These are phyloP conservation scores for Candida silvicultrix DNA, from an alignment of 805 yeast species.

Conservation along the genomic window DNA sequence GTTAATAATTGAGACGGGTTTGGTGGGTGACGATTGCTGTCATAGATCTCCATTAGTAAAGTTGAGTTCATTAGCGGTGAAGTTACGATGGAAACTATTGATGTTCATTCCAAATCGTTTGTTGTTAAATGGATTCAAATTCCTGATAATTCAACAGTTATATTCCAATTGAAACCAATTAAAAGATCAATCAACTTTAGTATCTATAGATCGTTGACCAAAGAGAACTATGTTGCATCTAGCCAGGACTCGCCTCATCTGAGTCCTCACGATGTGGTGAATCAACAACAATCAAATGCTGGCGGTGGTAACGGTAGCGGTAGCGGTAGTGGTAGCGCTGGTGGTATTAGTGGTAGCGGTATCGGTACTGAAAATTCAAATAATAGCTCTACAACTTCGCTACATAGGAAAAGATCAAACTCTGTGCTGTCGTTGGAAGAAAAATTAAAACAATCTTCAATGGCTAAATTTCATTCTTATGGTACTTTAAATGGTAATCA, in stretches of 20 bases:
- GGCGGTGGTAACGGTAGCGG: not conserved
- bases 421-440: constrained; percentile 43
- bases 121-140: constrained; percentile 88
- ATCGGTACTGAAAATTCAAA: constrained; percentile 2
- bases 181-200: constrained; percentile 48
- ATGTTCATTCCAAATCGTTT: constrained; percentile 83
- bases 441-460: constrained; percentile 47
- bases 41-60: too few relatives aligned
- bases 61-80: too few relatives aligned
- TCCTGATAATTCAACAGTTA: constrained; percentile 56
- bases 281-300: too few relatives aligned
- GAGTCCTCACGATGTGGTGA: constrained; percentile 7
- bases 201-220: constrained; percentile 24
- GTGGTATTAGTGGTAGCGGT: not conserved
- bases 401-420: constrained; percentile 28
- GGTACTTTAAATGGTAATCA: constrained; percentile 58
- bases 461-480: constrained; percentile 44
- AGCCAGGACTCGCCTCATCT: constrained; percentile 23
- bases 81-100: constrained; percentile 72
- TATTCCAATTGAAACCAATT: constrained; percentile 79
- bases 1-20: too few relatives aligned
- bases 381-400: constrained; percentile 14
- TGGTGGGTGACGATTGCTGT: too few relatives aligned
- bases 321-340: too few relatives aligned
- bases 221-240: not conserved